Evolutionary conservation across 371 early-diverging fungal genomes (phyloP).

Genomic region (Encephalitozoon cuniculi): DNA sequence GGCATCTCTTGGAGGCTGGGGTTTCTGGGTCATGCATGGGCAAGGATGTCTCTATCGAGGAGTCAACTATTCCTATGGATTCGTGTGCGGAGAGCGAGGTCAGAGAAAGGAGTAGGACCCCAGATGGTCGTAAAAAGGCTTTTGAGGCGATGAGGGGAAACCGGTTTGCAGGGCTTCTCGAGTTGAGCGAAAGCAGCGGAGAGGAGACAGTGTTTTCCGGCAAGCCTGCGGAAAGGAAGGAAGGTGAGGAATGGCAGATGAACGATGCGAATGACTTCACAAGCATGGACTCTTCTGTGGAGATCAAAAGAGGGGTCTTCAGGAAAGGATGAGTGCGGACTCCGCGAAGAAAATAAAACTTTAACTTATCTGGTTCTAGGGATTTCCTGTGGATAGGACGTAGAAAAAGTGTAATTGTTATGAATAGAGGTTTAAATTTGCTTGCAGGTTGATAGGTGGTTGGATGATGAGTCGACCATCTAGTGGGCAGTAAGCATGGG

Average conservation of each 20-base stretch:
- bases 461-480: not conserved
- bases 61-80: not conserved
- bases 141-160: not conserved
- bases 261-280: slow-evolving; percentile 5
- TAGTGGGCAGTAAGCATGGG: not conserved
- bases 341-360: not conserved
- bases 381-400: not conserved
- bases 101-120: not conserved
- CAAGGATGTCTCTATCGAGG: not conserved
- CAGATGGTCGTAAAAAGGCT: not conserved
- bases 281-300: slow-evolving; percentile 13
- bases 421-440: not conserved
- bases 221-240: not conserved
- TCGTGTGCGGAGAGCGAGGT: not conserved
- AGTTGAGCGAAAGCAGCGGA: not conserved
- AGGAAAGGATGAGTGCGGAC: not conserved
- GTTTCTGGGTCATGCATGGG: not conserved
- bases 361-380: not conserved
- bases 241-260: not conserved
- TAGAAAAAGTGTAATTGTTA: not conserved
- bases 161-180: not conserved
- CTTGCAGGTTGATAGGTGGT: not conserved
- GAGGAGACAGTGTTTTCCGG: not conserved
- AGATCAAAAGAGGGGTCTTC: slow-evolving; percentile 15
- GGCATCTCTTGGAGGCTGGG: no score